phyloP scores from a whole-genome alignment of 805 yeast genomes.

The Cyberlindnera xylosilytica region DNA sequence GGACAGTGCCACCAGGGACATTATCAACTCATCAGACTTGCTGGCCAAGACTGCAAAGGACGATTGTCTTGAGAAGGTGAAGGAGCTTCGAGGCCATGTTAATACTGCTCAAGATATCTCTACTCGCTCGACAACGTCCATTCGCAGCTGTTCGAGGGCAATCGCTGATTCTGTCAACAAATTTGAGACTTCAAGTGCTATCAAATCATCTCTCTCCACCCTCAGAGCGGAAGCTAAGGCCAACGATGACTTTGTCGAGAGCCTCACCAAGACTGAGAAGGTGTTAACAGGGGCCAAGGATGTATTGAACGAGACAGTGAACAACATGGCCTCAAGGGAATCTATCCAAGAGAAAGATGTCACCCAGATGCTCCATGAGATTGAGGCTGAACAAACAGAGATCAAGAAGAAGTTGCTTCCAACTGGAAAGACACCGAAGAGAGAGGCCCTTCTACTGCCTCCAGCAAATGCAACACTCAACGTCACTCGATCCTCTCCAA shows the following conservation, averaged over 20 bases:
- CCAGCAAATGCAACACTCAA: slow-evolving; percentile 1
- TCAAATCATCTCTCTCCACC: slow-evolving; percentile 3
- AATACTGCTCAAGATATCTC: slow-evolving; percentile 12
- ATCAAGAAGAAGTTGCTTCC: slow-evolving; percentile 25
- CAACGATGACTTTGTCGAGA: background rate
- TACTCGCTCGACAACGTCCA: no score
- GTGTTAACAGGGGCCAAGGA: background rate
- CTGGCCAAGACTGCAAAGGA: slow-evolving; percentile 10
- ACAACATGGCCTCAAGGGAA: slow-evolving; percentile 12
- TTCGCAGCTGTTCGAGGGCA: no score
- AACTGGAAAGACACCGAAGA: slow-evolving; percentile 31
- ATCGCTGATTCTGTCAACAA: no score
- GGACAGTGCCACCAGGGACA: slow-evolving; percentile 21
- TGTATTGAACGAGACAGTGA: slow-evolving; percentile 8
- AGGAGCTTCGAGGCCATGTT: slow-evolving; percentile 18
- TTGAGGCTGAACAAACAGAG: slow-evolving; percentile 25
- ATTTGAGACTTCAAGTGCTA: slow-evolving; percentile 3
- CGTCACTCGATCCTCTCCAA: slow-evolving; percentile 23
- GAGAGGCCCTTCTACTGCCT: slow-evolving; percentile 20
- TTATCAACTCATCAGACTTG: slow-evolving; percentile 23
- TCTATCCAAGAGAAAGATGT: slow-evolving; percentile 22
- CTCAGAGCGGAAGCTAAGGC: slow-evolving; percentile 5
- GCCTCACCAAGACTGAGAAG: background rate
- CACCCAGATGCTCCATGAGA: slow-evolving; percentile 21
- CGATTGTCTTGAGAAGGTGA: slow-evolving; percentile 12